phyloP scores from a whole-genome alignment of 2,329 filamentous ascomycete genomes.

The Leptodontidium sp. region DNA sequence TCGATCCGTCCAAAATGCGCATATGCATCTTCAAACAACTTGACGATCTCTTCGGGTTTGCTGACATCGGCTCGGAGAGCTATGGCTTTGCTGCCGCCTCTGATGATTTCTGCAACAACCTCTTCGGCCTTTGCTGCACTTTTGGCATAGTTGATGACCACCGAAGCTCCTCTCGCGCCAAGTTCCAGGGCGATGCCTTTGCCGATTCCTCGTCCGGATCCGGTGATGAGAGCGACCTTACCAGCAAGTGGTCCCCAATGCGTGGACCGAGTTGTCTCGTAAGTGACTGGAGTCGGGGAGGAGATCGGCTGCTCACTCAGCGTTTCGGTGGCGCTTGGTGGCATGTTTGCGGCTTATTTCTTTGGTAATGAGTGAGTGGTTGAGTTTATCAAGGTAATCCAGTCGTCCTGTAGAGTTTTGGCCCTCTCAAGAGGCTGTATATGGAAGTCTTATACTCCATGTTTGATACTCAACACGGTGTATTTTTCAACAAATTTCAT shows the following conservation, averaged over 20 bases:
- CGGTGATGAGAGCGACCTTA: constrained; percentile 53
- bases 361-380: neutral
- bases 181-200: constrained; percentile 72
- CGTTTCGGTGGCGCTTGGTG: constrained; percentile 2
- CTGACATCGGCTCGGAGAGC: constrained; percentile 67
- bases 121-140: constrained; percentile 66
- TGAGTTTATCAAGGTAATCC: neutral
- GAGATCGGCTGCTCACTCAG: neutral
- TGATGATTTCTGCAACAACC: constrained; percentile 66
- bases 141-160: constrained; percentile 66
- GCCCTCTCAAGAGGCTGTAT: neutral
- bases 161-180: constrained; percentile 67
- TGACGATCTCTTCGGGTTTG: constrained; percentile 45
- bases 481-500: neutral
- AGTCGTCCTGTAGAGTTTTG: neutral
- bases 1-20: constrained; percentile 36
- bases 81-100: constrained; percentile 59
- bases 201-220: constrained; percentile 71
- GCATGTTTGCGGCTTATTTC: neutral
- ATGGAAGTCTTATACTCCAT: neutral
- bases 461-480: neutral
- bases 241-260: constrained; percentile 19
- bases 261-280: neutral
- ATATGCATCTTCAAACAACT: constrained; percentile 34
- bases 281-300: neutral